phyloP scores from a whole-genome alignment of 352 stramenopile genomes.

The Phytophthora hibernalis region DNA sequence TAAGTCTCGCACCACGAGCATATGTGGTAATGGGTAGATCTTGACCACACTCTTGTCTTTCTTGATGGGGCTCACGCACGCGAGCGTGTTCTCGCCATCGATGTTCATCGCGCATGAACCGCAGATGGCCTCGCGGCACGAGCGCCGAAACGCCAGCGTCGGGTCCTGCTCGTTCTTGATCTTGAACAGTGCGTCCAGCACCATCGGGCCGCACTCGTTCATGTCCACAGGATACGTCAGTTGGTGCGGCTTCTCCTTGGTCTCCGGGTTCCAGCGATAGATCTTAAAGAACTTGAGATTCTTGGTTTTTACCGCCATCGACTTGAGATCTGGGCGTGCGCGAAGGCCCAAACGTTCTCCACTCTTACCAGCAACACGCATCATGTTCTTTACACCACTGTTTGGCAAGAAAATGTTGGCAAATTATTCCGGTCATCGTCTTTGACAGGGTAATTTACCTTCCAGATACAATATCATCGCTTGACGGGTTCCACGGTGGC shows the following conservation, averaged over 20 bases:
- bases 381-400: too few species aligned
- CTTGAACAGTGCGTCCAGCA: constrained; percentile 99
- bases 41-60: constrained; percentile 93
- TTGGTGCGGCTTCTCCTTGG: constrained; percentile 93
- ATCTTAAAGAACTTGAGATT: constrained; percentile 5
- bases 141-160: constrained; percentile 97
- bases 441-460: background rate
- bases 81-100: constrained; percentile 98
- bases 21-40: constrained; percentile 99
- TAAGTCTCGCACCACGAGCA: constrained; percentile 99
- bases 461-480: background rate
- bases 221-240: constrained; percentile 98
- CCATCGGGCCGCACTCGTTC: constrained; percentile 98
- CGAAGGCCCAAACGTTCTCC: background rate
- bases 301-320: background rate
- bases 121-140: constrained; percentile 99
- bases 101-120: constrained; percentile 99
- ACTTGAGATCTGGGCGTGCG: background rate
- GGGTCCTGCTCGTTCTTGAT: constrained; percentile 99
- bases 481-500: background rate
- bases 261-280: constrained; percentile 86
- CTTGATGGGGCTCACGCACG: constrained; percentile 98
- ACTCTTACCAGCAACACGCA: background rate
- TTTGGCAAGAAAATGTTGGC: constrained; percentile 20
- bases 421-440: constrained; percentile 4